Conservation (phyloP, 2,329 filamentous ascomycete genomes). For the Sarocladium kiliense region DNA sequence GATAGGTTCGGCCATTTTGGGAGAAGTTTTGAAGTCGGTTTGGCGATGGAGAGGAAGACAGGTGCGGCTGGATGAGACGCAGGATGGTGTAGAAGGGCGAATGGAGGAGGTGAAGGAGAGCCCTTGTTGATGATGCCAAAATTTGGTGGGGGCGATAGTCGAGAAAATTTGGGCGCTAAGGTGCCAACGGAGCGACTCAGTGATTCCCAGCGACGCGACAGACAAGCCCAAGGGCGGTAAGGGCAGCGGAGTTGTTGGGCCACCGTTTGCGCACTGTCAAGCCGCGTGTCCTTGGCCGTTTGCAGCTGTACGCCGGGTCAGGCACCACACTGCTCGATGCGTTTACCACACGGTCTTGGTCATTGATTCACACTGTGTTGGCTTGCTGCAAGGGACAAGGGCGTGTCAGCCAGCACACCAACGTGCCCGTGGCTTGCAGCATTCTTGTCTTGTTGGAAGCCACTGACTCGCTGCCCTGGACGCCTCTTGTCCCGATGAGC, state of each 20-base stretch:
- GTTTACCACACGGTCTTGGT: neutral
- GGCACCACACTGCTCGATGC: neutral
- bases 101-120: conserved; percentile 21
- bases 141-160: conserved; percentile 33
- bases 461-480: neutral
- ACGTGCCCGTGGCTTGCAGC: neutral
- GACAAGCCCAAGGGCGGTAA: neutral
- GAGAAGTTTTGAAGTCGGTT: conserved; percentile 18
- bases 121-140: conserved; percentile 26
- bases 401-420: neutral
- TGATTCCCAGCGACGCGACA: neutral
- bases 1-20: conserved; percentile 57
- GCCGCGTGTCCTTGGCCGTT: neutral
- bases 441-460: neutral
- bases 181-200: conserved; percentile 2
- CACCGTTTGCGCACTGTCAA: conserved; percentile 5
- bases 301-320: neutral
- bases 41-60: conserved; percentile 19
- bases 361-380: neutral
- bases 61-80: conserved; percentile 16
- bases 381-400: too few relatives aligned
- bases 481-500: neutral
- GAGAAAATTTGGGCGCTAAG: conserved; percentile 27
- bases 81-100: conserved; percentile 20
- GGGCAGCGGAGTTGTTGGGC: conserved; percentile 1